Base-by-base conservation (phyloP, 257 asterid genomes). In the Henckelia pumila region DNA sequence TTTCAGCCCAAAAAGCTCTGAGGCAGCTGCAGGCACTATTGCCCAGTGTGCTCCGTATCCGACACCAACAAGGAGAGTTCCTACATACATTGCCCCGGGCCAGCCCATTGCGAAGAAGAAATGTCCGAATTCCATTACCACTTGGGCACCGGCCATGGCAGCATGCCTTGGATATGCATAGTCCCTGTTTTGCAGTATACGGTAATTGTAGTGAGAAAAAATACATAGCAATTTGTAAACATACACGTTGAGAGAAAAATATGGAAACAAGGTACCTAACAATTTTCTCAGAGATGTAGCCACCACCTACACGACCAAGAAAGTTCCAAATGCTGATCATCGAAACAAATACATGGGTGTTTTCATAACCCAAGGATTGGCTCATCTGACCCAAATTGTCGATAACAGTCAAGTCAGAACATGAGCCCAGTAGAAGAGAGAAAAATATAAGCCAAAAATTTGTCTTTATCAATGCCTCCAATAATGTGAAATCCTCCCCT, bases 11-110 rank as follows among this genome's bases (percentile, higher is more conserved):
- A 82, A 82, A 59, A 82, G 64, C 62, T 82, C 87, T 0, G 87
- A 82, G 24, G 87, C 87, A n/a, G 87, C 73, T 37, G 87, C 87
- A 16, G 87, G 87, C 59, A 82, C 83, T 16, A 82, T 82, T 7
- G 87, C 87, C 87, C 87, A 82, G 63, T 82, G 87, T 25, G 87
- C 87, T 23, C 87, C 87, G 23, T 82, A 82, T 47, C 85, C 87
- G n/a, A 82, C 75, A 63, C 87, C 87, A 3, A 79, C 85, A 29
- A 82, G 66, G 50, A 82, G 85, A 17, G 87, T 82, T 40, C 83
- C 85, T 2, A 82, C 49, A 65, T 82, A 82, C 83, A 82, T 69
- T 4, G 61, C 83, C 28, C 85, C 85, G 1, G 85, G 81, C 85
- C 84, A 82, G 2, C 79, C 87, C 87, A 79, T 79, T 6, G 87